phyloP scores from a whole-genome alignment of 2,329 filamentous ascomycete genomes.

The Alternaria arbusti region DNA sequence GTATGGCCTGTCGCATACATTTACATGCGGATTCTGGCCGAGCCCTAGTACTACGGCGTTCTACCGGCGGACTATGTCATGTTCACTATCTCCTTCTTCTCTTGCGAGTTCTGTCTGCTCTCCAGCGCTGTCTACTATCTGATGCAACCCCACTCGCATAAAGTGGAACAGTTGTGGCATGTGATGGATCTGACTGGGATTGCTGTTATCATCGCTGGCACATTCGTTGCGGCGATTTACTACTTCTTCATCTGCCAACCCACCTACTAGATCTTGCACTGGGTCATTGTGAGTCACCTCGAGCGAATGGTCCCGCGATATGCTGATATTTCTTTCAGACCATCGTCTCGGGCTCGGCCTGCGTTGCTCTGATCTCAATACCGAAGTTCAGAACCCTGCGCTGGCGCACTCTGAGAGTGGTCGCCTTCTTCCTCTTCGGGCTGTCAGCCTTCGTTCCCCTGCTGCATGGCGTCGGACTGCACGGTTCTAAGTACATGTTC shows the following conservation, averaged over 20 bases:
- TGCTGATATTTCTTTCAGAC: not conserved
- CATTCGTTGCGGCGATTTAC: not conserved
- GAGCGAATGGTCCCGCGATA: rapidly evolving
- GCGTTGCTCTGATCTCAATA: not conserved
- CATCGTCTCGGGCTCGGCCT: not conserved
- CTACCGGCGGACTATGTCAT: not conserved
- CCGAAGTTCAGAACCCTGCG: not conserved
- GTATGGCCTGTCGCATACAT: not conserved
- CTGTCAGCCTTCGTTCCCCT: not conserved
- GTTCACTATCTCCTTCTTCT: not conserved
- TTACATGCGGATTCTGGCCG: not conserved
- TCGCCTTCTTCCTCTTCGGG: not conserved
- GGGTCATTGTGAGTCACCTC: not conserved
- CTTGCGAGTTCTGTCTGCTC: not conserved
- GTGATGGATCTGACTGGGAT: not conserved
- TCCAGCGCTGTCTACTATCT: not conserved
- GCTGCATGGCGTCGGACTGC: rapidly evolving
- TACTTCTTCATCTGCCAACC: not conserved
- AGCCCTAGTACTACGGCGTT: not conserved
- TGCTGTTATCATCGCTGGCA: not conserved
- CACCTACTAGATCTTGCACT: not conserved
- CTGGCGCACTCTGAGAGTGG: not conserved
- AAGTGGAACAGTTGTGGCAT: not conserved
- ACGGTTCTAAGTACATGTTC: not conserved
- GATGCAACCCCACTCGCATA: not conserved